Evolutionary conservation across 2,329 filamentous ascomycete species (phyloP).

Genomic region (Alternaria sp.): DNA sequence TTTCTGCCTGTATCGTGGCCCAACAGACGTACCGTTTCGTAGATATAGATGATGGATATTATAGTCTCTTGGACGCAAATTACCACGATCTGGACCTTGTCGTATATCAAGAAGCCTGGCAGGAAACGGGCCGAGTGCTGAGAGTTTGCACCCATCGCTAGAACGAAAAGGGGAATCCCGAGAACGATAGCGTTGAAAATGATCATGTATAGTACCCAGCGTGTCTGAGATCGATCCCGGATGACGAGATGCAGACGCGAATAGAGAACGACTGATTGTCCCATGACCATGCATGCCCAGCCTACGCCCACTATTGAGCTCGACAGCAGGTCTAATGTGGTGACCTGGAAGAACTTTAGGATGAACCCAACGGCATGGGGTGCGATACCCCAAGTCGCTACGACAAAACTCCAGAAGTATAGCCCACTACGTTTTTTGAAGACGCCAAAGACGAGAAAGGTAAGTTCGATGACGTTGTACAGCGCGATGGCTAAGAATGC

Average conservation of each 20-base stretch:
- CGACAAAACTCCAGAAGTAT: conserved; percentile 58
- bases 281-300: conserved; percentile 67
- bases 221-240: conserved; percentile 48
- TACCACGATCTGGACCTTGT: conserved; percentile 50
- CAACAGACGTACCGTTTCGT: conserved; percentile 19
- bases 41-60: conserved; percentile 32
- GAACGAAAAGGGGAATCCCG: conserved; percentile 51
- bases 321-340: conserved; percentile 29
- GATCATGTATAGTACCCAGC: conserved; percentile 64
- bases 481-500: conserved; percentile 35
- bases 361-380: conserved; percentile 57
- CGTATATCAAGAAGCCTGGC: conserved; percentile 45
- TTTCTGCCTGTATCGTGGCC: conserved; percentile 18
- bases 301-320: conserved; percentile 36
- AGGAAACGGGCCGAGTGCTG: conserved; percentile 38
- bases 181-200: conserved; percentile 58
- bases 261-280: conserved; percentile 67
- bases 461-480: conserved; percentile 44
- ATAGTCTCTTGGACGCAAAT: conserved; percentile 48
- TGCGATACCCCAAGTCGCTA: conserved; percentile 53
- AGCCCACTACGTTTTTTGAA: conserved; percentile 57
- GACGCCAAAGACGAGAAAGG: conserved; percentile 48
- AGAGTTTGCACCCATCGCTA: conserved; percentile 61
- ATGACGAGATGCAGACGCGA: conserved; percentile 67
- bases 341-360: conserved; percentile 47